These are phyloP conservation scores for Dactylellina cionopaga DNA, from an alignment of 2,329 filamentous ascomycete genomes.

Conservation along the genomic window DNA sequence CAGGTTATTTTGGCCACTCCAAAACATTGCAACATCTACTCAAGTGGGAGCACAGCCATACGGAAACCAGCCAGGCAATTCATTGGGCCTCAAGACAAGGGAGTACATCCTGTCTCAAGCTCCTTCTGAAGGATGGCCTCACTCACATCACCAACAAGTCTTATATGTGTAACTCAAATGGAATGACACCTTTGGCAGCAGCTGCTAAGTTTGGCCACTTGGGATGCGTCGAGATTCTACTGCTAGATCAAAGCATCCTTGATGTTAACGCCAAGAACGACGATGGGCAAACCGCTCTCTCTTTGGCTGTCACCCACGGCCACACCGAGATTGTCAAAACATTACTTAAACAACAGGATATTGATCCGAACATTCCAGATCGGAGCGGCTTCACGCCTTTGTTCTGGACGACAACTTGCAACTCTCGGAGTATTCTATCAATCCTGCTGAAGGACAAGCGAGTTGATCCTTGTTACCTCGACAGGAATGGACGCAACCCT, in stretches of 20 bases:
- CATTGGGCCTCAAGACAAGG: constrained; percentile 18
- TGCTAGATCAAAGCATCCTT: background rate
- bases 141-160: background rate
- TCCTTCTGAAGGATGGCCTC: background rate
- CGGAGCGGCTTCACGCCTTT: background rate
- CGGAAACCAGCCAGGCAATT: background rate
- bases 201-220: constrained; percentile 4
- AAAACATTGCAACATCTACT: constrained; percentile 2
- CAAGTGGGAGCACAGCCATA: background rate
- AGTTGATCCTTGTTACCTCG: background rate
- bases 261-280: constrained; percentile 1
- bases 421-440: constrained; percentile 5
- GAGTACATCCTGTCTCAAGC: constrained; percentile 1
- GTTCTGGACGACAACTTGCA: constrained; percentile 1
- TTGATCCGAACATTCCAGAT: constrained; percentile 14
- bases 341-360: constrained; percentile 5
- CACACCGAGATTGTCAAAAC: constrained; percentile 1
- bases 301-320: constrained; percentile 5
- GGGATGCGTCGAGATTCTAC: background rate
- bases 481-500: constrained; percentile 10
- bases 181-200: constrained; percentile 2
- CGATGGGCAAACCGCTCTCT: background rate
- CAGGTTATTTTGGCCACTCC: constrained; percentile 13
- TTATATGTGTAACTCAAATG: background rate
- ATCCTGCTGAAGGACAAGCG: constrained; percentile 16